Base-by-base conservation (phyloP, 352 stramenopile genomes). In the Phytophthora palmivora region DNA sequence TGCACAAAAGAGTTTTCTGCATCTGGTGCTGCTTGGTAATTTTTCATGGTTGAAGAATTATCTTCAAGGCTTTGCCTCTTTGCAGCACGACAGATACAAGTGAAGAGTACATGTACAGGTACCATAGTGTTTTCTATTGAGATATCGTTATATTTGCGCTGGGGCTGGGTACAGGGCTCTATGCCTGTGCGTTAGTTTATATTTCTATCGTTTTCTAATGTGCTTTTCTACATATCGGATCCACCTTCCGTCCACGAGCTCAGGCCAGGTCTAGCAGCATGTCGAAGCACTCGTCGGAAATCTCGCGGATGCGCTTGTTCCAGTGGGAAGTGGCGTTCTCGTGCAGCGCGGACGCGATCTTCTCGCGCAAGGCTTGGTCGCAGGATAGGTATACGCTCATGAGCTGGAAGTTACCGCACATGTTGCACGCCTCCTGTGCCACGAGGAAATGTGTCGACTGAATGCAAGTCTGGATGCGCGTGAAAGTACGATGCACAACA, bases 271-370 rank as follows among this genome's bases (percentile, higher is more conserved):
- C 85, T 15, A 94, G 70, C 53, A 94, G 74, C 73, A 82, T 74
- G 67, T 94, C 85, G 52, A 94, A 94, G 57, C 75, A 84, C 61
- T 92, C 80, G 67, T 94, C 85, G 34, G 83, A 90, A 52, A 91
- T 73, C 65, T 89, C 67, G 32, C 84, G 83, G 58, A 94, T 89
- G 60, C 79, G 81, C 51, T 78, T 66, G 72, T 92, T 91, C 85
- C 85, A 94, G 61, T 94, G 85, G 8, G 58, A 59, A 0, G 56
- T 76, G 42, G 83, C 74, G 55, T 86, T 94, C 34, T 79, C 74
- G 41, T 94, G 85, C 36, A 94, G 68, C 11, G 79, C 82, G 0
- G 73, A 79, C 22, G 83, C 73, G 19, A 94, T 66, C 46, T 76
- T 79, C 53, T 90, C 82, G 26, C 84, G 76, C 34, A 90, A 59